These are phyloP conservation scores for Lactarius vividus DNA, from an alignment of 768 basidiomycete species.

Conservation along the genomic window DNA sequence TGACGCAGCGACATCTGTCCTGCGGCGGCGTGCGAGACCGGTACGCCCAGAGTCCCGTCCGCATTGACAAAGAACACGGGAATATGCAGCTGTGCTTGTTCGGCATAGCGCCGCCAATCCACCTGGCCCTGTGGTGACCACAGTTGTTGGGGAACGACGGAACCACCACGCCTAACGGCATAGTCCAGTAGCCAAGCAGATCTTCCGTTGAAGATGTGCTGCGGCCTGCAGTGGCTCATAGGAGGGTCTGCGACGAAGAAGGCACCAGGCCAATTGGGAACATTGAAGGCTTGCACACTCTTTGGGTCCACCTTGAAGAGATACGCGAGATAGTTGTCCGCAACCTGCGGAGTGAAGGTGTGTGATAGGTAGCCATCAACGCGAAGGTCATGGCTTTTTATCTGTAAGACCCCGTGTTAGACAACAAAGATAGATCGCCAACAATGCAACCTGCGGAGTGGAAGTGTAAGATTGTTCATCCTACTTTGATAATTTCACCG, in stretches of 20 bases:
- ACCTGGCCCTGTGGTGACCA: slow-evolving; percentile 19
- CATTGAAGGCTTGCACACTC: neutral
- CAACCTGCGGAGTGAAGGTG: slow-evolving; percentile 10
- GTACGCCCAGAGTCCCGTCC: slow-evolving; percentile 16
- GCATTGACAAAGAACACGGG: slow-evolving; percentile 19
- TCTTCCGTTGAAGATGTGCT: neutral
- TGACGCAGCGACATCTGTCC: slow-evolving; percentile 11
- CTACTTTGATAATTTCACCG: too few species aligned
- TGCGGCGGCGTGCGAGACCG: slow-evolving; percentile 12
- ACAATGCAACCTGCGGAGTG: neutral
- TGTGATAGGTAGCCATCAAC: slow-evolving; percentile 18
- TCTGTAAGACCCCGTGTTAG: slow-evolving; percentile 6
- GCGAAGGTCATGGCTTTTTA: neutral
- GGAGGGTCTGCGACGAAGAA: slow-evolving; percentile 8
- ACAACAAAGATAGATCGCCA: neutral
- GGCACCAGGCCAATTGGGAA: neutral
- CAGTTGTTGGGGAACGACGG: slow-evolving; percentile 22
- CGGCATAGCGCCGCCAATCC: slow-evolving; percentile 22
- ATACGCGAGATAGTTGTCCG: slow-evolving; percentile 1
- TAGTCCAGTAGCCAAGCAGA: slow-evolving; percentile 18
- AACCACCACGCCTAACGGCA: slow-evolving; percentile 5
- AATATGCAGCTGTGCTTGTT: slow-evolving; percentile 9
- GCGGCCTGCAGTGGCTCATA: neutral
- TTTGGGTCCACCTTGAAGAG: slow-evolving; percentile 12
- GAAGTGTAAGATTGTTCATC: slow-evolving; percentile 5